Evolutionary conservation across 2,329 filamentous ascomycete genomes (phyloP).

Genomic region (Cladorrhinum sp.): DNA sequence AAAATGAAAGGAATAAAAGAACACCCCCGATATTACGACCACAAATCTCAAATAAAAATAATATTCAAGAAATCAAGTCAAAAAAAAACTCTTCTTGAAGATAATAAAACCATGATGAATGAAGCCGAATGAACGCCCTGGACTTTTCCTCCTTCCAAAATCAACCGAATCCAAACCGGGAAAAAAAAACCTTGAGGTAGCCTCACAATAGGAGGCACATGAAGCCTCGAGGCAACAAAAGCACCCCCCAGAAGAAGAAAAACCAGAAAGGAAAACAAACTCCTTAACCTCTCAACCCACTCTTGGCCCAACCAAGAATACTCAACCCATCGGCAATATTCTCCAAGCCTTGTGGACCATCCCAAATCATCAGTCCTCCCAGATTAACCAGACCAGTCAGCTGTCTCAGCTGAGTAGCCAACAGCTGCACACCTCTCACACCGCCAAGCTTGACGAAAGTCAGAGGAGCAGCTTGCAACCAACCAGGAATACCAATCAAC

Average conservation of each 20-base stretch:
- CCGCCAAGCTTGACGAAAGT: conserved; percentile 5
- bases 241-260: not conserved
- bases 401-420: conserved; percentile 7
- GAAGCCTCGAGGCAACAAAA: not conserved
- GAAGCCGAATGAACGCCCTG: not conserved
- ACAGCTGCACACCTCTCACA: not conserved
- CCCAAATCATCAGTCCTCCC: conserved; percentile 15
- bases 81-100: too few relatives aligned
- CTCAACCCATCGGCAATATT: conserved; percentile 11
- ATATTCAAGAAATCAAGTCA: not conserved
- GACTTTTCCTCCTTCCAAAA: not conserved
- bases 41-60: not conserved
- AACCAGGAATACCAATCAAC: conserved; percentile 9
- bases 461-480: conserved; percentile 4
- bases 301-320: conserved; percentile 15
- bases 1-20: not conserved
- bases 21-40: not conserved
- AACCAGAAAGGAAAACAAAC: not conserved
- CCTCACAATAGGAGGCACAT: too few relatives aligned
- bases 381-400: conserved; percentile 5
- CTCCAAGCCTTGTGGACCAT: conserved; percentile 14
- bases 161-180: too few relatives aligned
- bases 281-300: conserved; percentile 10
- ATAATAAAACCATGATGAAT: too few relatives aligned
- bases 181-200: too few relatives aligned